Percentiles rank a stretch among this genome's conserved stretches.
Evolutionary conservation across 2,329 filamentous ascomycete genomes (phyloP).

Genomic region (Colletotrichum melonis): DNA sequence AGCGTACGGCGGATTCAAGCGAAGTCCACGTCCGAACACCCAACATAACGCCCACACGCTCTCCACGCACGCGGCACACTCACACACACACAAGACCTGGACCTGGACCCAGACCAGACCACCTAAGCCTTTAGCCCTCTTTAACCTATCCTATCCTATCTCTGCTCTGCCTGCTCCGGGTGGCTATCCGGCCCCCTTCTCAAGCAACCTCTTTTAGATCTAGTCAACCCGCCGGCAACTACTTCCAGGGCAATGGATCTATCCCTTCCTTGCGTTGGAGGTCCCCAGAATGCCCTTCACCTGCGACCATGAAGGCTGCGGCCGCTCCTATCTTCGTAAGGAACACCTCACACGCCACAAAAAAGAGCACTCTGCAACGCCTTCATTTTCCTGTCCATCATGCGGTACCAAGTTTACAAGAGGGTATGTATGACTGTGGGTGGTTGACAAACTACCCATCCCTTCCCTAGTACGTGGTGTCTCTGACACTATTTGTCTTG

Average conservation of each 20-base stretch:
- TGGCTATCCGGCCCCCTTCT: not conserved
- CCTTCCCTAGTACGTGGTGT: not conserved
- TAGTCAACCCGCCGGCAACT: not conserved
- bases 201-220: not conserved
- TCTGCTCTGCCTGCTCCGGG: not conserved
- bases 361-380: slow-evolving; percentile 17
- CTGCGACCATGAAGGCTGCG: slow-evolving; percentile 28
- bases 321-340: slow-evolving; percentile 31
- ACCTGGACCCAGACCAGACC: not conserved
- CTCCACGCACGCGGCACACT: not conserved
- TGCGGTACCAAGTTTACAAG: slow-evolving; percentile 24
- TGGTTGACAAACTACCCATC: not conserved
- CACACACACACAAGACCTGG: no score
- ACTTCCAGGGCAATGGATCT: slow-evolving; percentile 19
- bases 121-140: not conserved
- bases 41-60: not conserved
- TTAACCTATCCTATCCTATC: not conserved
- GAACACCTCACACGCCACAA: slow-evolving; percentile 31
- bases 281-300: slow-evolving; percentile 24
- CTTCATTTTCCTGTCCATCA: slow-evolving; percentile 23
- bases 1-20: slow-evolving; percentile 5
- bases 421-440: slow-evolving; percentile 15
- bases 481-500: not conserved
- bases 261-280: not conserved
- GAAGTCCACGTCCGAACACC: slow-evolving; percentile 20